Evolutionary conservation across 306 rosid species (phyloP).

Genomic region (Rubus idaeus): DNA sequence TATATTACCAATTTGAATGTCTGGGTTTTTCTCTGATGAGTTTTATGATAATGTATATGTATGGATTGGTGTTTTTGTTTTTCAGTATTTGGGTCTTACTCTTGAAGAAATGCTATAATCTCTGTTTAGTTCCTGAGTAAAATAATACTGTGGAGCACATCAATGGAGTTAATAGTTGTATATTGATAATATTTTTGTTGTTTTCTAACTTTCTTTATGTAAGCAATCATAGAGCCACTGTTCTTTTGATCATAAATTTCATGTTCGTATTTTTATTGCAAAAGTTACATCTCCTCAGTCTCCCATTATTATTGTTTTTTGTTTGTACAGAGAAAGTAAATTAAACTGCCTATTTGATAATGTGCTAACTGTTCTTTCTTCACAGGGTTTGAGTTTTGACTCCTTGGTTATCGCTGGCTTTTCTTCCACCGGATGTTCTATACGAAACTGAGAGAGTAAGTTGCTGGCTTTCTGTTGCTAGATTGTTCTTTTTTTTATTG

Average conservation of each 20-base stretch:
- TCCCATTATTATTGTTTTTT: not conserved
- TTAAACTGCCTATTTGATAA: not conserved
- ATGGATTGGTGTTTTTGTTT: not conserved
- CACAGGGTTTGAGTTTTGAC: not conserved
- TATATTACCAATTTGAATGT: too few relatives aligned
- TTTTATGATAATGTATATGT: not conserved
- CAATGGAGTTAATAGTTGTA: too few relatives aligned
- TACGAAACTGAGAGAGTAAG: slow-evolving; percentile 2
- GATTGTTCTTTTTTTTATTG: not conserved
- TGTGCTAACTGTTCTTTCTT: not conserved
- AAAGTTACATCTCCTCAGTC: not conserved
- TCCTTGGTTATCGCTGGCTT: not conserved
- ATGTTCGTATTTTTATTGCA: not conserved
- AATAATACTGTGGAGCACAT: not conserved
- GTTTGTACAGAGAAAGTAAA: not conserved
- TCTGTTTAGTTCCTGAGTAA: not conserved
- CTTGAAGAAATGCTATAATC: not conserved
- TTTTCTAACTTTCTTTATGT: too few relatives aligned
- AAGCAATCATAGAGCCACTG: not conserved
- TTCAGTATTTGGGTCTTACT: not conserved
- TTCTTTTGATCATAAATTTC: not conserved
- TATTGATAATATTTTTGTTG: too few relatives aligned
- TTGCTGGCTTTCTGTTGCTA: slow-evolving; percentile 17
- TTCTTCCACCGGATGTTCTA: not conserved
- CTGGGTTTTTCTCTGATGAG: too few relatives aligned